Evolutionary conservation across 768 basidiomycete genomes (phyloP).

Genomic region (Xanthoconium stramineum): DNA sequence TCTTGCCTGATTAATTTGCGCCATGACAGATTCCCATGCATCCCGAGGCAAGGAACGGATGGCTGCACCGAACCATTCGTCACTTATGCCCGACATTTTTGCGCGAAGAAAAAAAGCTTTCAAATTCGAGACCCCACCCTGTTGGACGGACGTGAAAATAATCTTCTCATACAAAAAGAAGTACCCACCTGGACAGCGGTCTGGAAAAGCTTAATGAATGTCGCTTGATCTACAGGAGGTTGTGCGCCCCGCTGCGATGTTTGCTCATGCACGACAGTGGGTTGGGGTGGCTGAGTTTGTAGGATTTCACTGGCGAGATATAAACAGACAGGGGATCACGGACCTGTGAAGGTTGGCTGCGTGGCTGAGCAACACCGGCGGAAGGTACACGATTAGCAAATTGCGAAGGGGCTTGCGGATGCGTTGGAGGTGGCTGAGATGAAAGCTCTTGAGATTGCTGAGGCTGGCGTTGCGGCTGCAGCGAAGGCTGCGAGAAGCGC

Average conservation of each 20-base stretch:
- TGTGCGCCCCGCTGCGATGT: background rate
- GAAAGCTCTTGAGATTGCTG: background rate
- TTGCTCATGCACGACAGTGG: conserved; percentile 7
- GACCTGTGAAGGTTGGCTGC: conserved; percentile 1
- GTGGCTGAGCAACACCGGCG: background rate
- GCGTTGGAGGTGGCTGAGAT: background rate
- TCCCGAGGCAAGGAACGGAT: conserved; percentile 16
- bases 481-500: background rate
- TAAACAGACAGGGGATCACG: background rate
- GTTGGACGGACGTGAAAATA: conserved; percentile 1
- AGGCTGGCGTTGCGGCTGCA: background rate
- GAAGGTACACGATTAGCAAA: background rate
- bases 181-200: conserved; percentile 17
- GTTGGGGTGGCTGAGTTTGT: background rate
- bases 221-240: conserved; percentile 5
- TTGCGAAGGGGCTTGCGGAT: background rate
- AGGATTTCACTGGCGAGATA: background rate
- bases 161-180: background rate
- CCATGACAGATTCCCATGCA: conserved; percentile 9
- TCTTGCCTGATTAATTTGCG: conserved; percentile 3
- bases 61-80: conserved; percentile 20
- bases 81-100: conserved; percentile 13
- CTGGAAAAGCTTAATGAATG: conserved; percentile 24
- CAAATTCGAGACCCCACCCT: conserved; percentile 17
- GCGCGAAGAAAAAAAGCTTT: conserved; percentile 15